Conservation (phyloP, 169 alveolate species). For the Eimeria necatrix region DNA sequence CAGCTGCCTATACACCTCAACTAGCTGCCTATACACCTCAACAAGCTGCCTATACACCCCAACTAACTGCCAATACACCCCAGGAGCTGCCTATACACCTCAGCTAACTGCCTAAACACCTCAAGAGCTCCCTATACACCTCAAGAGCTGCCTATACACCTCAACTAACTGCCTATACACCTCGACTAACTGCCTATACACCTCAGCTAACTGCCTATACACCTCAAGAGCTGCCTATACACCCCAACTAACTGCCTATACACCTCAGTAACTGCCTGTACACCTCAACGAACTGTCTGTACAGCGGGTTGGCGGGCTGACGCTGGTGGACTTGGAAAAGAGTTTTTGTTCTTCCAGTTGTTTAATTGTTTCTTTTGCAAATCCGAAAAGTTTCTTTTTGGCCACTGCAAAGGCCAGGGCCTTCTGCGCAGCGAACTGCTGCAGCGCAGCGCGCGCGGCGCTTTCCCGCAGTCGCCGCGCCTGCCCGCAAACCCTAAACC, state of each 20-base stretch:
- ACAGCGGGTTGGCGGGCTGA: neutral
- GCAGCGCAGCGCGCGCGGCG: neutral
- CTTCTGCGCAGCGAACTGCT: neutral
- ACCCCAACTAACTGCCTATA: neutral
- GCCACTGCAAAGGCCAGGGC: neutral
- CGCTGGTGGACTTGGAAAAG: neutral
- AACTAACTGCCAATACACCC: neutral
- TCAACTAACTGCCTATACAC: neutral
- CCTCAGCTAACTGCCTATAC: neutral
- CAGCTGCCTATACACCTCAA: no score
- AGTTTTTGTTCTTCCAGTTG: neutral
- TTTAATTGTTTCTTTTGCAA: neutral
- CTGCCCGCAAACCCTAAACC: constrained; percentile 4
- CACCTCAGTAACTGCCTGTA: neutral
- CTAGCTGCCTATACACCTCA: no score
- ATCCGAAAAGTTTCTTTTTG: neutral
- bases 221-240: neutral
- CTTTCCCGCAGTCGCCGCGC: neutral
- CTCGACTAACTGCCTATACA: neutral
- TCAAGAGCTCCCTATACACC: no score
- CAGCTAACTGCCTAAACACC: no score
- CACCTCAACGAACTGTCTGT: neutral
- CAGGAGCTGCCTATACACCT: neutral
- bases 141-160: neutral
- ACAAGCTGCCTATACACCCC: neutral